Evolutionary conservation across 805 yeast species (phyloP), one percentile per base, ranked within the genome.

Genomic region (Tetrapisispora nanseiensis): DNA sequence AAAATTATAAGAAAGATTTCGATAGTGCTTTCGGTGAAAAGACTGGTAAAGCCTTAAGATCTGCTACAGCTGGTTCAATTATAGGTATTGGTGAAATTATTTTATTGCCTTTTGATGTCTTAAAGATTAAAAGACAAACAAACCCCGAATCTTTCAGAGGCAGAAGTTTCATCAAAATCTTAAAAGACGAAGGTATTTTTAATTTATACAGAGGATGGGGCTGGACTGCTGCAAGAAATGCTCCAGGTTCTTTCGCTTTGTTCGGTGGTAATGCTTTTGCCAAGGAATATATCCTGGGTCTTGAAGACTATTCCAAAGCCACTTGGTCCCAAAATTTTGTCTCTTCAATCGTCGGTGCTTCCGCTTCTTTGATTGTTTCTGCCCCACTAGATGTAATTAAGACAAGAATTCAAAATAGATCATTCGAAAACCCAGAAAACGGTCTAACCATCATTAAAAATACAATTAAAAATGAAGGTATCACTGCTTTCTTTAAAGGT

Each of bases 121-220:
- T 92, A 62, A 92, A 92, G 72, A 92, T 92, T 68, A 92, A 92
- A 72, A 89, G 97, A 71, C 99, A 92, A 74, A 92, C 99, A 42
- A 92, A 92, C 72, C 99, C 99, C n/a, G 98, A 90, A 67, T 71
- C 97, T n/a, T 92, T 92, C 77, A 82, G 80, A 67, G 99, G 99
- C 55, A 84, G 98, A 71, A 97, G 98, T 10, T 89, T 92, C 69
- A 47, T 89, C 52, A 82, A 76, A 66, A 86, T 92, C 57, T 62
- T 92, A 46, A 59, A 71, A 43, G 98, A 92, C 61, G 98, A 92
- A 69, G 97, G 98, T 16, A 39, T 59, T 10, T 74, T 86, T 46
- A 86, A 92, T 20, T 72, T 92, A 54, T 92, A 92, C 71, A 76
- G 96, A 63, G 99, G 99, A 51, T 89, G 97, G 95, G 97, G 97